These are phyloP conservation scores for Mycena capillaripes DNA, from an alignment of 768 basidiomycete genomes.

Conservation along the genomic window DNA sequence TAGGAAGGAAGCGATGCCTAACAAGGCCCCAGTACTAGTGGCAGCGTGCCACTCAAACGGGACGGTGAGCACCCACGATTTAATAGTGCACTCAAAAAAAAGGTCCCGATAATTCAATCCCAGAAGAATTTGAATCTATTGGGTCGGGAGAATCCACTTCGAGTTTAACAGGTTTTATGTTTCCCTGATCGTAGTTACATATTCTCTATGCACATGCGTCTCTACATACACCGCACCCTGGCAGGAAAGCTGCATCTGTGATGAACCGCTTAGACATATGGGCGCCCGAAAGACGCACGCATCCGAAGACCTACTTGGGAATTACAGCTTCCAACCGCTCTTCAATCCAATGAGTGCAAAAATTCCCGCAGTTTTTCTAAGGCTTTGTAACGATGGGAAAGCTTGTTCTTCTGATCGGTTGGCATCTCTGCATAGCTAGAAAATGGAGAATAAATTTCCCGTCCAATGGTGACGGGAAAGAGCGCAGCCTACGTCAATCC, in stretches of 20 bases:
- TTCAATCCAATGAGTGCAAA: constrained; percentile 50
- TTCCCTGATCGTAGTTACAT: not conserved
- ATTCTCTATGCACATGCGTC: no score
- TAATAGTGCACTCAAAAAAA: no score
- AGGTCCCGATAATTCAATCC: no score
- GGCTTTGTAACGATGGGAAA: constrained; percentile 82
- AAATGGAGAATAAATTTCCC: constrained; percentile 15
- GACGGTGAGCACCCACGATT: no score
- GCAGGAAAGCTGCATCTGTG: not conserved
- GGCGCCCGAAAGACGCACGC: not conserved
- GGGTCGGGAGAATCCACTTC: no score
- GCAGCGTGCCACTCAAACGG: no score
- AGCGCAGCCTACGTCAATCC: constrained; percentile 76
- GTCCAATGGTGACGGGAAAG: constrained; percentile 4
- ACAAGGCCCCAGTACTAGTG: no score
- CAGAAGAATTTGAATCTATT: no score
- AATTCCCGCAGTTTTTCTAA: constrained; percentile 74
- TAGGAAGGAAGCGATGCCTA: no score
- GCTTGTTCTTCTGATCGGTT: constrained; percentile 73
- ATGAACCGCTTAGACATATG: not conserved
- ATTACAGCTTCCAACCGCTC: not conserved
- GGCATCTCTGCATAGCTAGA: constrained; percentile 85
- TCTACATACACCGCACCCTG: no score
- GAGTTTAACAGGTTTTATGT: no score
- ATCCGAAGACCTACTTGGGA: not conserved